phyloP scores from a whole-genome alignment of 1,284 basidiomycete species.

The Polyporus tsugae region DNA sequence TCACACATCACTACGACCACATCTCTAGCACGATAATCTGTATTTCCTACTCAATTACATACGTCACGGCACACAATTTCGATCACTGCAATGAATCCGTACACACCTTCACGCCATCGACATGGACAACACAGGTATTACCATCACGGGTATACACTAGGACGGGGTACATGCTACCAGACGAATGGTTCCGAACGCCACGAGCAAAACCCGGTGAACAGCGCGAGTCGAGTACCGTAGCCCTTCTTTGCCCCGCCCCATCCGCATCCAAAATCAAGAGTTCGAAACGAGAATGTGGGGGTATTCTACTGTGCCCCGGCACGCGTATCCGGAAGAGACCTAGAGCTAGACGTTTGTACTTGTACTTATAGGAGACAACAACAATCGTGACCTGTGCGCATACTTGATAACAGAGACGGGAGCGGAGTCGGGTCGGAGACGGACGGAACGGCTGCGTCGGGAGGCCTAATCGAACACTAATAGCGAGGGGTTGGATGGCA shows the following conservation, averaged over 20 bases:
- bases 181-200: conserved; percentile 16
- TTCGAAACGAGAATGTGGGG: not conserved
- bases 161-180: conserved; percentile 35
- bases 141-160: conserved; percentile 39
- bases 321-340: conserved; percentile 15
- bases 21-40: not conserved
- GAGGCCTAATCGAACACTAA: conserved; percentile 24
- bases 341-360: conserved; percentile 16
- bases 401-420: conserved; percentile 13
- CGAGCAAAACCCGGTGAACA: conserved; percentile 22
- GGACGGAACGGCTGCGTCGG: conserved; percentile 5
- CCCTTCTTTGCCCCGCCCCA: not conserved
- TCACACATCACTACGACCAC: conserved; percentile 3
- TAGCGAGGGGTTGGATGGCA: conserved; percentile 12
- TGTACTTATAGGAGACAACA: conserved; percentile 23
- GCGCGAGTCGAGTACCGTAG: conserved; percentile 6
- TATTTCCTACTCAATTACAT: conserved; percentile 12
- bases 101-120: not conserved
- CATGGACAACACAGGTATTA: conserved; percentile 32
- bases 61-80: not conserved
- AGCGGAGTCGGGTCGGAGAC: conserved; percentile 1
- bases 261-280: conserved; percentile 1
- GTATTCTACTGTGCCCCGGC: conserved; percentile 21
- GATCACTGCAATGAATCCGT: not conserved
- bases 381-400: conserved; percentile 21